These are phyloP conservation scores for Aspergillus puulaauensis DNA, from an alignment of 2,329 filamentous ascomycete genomes.

Conservation along the genomic window DNA sequence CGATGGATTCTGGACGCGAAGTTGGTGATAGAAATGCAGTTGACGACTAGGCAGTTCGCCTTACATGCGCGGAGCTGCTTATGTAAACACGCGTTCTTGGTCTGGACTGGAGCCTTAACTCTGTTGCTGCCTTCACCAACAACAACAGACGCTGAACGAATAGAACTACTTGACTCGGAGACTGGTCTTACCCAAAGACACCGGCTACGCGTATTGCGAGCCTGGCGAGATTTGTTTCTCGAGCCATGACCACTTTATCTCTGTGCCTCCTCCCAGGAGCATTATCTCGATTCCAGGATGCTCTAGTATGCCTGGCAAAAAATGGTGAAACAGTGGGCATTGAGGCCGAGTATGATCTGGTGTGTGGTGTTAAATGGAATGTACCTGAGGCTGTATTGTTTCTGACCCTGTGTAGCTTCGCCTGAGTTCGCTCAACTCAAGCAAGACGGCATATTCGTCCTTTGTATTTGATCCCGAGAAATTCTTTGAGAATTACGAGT, in stretches of 20 bases:
- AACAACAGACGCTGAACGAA: background rate
- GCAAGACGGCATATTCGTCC: slow-evolving; percentile 63
- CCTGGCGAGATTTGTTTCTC: slow-evolving; percentile 1
- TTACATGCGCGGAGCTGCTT: slow-evolving; percentile 11
- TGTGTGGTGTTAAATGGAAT: background rate
- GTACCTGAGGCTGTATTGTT: background rate
- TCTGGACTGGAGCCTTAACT: background rate
- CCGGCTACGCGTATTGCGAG: background rate
- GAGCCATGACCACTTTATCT: slow-evolving; percentile 35
- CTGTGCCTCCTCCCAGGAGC: slow-evolving; percentile 60
- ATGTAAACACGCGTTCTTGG: slow-evolving; percentile 22
- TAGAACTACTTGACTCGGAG: no score
- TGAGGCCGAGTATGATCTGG: slow-evolving; percentile 58
- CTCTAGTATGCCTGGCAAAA: slow-evolving; percentile 60
- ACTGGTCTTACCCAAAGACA: background rate
- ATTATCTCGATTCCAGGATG: slow-evolving; percentile 58
- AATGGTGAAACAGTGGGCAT: slow-evolving; percentile 64
- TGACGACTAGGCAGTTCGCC: background rate
- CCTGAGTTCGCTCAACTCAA: slow-evolving; percentile 61
- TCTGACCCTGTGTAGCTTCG: slow-evolving; percentile 47
- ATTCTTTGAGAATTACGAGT: slow-evolving; percentile 63
- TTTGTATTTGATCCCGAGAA: slow-evolving; percentile 54
- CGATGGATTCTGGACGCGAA: background rate
- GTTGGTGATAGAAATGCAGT: background rate
- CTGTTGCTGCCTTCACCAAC: background rate